These are phyloP conservation scores for Cladophialophora chaetospira DNA, from an alignment of 2,329 filamentous ascomycete species.

Conservation along the genomic window DNA sequence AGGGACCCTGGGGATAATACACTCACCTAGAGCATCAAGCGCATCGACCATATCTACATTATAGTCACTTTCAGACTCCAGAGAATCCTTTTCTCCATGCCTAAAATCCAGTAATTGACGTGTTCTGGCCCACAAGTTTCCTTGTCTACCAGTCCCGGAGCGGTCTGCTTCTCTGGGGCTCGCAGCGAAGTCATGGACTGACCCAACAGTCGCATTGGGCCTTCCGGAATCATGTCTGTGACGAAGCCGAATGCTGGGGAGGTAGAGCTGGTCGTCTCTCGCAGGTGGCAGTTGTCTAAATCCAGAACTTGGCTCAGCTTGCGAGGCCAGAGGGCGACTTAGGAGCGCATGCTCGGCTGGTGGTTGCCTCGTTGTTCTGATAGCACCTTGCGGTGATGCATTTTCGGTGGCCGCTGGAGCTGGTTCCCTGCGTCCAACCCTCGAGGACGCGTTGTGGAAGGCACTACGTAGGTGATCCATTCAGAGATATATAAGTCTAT, in stretches of 20 bases:
- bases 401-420: conserved; percentile 6
- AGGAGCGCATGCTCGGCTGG: neutral
- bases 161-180: conserved; percentile 1
- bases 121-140: conserved; percentile 4
- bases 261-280: conserved; percentile 2
- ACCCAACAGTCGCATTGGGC: conserved; percentile 4
- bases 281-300: neutral
- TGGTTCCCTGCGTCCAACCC: neutral
- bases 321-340: neutral
- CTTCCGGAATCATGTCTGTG: neutral
- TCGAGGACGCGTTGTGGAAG: neutral
- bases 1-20: neutral
- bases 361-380: neutral
- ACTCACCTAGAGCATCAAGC: conserved; percentile 5
- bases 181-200: conserved; percentile 4
- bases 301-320: neutral
- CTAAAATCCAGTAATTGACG: neutral
- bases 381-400: neutral
- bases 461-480: conserved; percentile 9
- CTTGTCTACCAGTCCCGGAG: neutral
- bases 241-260: conserved; percentile 7
- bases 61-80: conserved; percentile 6
- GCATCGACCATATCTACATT: conserved; percentile 8
- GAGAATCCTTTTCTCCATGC: neutral
- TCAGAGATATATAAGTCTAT: conserved; percentile 1